Evolutionary conservation across 495 filamentous ascomycete species (phyloP).

Genomic region (Copromyces sp.): DNA sequence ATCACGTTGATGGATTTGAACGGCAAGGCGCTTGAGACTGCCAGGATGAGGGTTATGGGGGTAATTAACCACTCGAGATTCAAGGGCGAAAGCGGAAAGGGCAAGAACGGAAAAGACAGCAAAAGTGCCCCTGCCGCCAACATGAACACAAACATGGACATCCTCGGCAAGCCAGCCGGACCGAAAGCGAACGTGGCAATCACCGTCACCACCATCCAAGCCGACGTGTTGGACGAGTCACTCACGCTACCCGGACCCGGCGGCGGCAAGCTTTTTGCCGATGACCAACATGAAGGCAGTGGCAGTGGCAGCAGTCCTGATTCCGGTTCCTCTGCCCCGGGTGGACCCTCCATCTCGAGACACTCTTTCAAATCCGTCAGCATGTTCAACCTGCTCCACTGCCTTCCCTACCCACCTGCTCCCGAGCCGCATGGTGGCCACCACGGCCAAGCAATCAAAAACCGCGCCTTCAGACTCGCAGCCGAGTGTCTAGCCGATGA

Average conservation of each 20-base stretch:
- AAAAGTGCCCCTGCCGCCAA: neutral
- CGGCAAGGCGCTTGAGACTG: constrained; percentile 9
- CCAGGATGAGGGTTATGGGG: constrained; percentile 8
- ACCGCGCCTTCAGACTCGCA: constrained; percentile 13
- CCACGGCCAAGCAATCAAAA: constrained; percentile 7
- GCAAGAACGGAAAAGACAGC: neutral
- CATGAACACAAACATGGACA: neutral
- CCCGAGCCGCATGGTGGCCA: constrained; percentile 1
- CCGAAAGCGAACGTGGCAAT: neutral
- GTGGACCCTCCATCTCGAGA: neutral
- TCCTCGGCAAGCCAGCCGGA: neutral
- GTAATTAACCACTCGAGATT: neutral
- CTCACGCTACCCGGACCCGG: neutral
- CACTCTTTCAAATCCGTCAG: constrained; percentile 24
- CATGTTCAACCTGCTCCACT: constrained; percentile 33
- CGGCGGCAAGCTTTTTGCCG: neutral
- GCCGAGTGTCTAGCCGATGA: constrained; percentile 17
- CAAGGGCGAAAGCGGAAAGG: too few relatives aligned
- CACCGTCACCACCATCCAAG: constrained; percentile 6
- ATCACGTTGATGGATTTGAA: constrained; percentile 26
- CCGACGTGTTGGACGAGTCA: constrained; percentile 11
- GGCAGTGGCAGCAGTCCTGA: too few relatives aligned
- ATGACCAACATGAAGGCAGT: too few relatives aligned
- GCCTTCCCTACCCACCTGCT: constrained; percentile 18
- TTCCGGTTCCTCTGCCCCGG: neutral